Evolutionary conservation across 225 moss, liverwort and hornwort species (phyloP), one percentile per base, ranked within the genome.

Genomic region (Sphagnum tenellum): DNA sequence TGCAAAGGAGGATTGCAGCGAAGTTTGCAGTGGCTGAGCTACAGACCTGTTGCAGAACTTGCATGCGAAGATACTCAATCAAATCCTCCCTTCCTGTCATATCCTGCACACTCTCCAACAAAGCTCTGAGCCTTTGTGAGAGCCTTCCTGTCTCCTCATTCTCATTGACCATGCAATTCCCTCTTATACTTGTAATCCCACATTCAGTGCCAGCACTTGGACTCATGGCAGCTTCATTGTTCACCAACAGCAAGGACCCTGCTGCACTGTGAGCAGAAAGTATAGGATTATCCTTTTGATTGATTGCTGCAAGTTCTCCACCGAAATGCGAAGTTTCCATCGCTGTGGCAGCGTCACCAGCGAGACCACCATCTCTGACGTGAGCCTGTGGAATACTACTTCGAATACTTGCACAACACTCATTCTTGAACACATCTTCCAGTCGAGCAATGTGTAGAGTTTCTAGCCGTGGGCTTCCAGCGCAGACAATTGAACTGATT

Each of bases 71-170:
- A 47, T 79, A 80, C 63, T 84, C 82, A n/a, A 90, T 71, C 44
- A 98, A 76, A 63, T 98, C 98, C 73, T 98, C 90, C 80, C 68
- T 89, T 64, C 93, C 98, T 61, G 98, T 98, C 14, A 78, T 60
- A 59, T 98, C 98, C 66, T 82, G 67, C 48, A 93, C 69, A 71
- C 67, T 79, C 53, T 68, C 76, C 61, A 98, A 80, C 60, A 98
- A 74, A 44, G 75, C 73, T 63, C 63, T 56, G 47, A 98, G 79
- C 64, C 76, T 82, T 62, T 71, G 73, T 52, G 73, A 73, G 3
- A 65, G 63, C 61, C 63, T 66, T 70, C 64, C 57, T 52, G 69
- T 70, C 56, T 65, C 73, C 50, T 46, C 68, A 61, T 74, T 73
- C 59, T 79, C 74, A 57, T 66, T 55, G 8, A 29, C 29, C 29